Base-by-base conservation (phyloP, 768 basidiomycete species). In the Lyophyllum decastes region DNA sequence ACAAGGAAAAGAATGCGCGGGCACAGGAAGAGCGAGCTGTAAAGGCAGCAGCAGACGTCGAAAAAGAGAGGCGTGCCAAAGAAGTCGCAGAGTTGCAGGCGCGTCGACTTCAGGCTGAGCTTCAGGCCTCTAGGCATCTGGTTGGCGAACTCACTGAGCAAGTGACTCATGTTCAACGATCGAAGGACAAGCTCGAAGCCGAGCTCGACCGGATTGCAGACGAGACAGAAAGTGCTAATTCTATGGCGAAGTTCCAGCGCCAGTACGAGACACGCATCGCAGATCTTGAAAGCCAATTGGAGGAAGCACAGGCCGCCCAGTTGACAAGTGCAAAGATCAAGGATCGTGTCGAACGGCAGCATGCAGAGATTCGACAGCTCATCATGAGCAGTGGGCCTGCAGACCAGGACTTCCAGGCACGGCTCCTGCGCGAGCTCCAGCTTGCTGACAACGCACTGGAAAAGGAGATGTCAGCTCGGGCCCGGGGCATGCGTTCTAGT, bases 321-420 rank as follows among this genome's bases (percentile, higher is more conserved):
- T 65, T 73, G 2, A 82, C 80, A 25, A 80, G 81, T 2, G 70
- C 79, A 2, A 80, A 78, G 61, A 85, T 89, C 62, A 82, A 79
- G 62, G 83, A 84, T 35, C 83, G 80, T 46, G 80, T 90, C 27
- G 84, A 85, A 62, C 80, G 79, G 16, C 88, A 90, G 53, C 88
- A 89, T 65, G 80, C 81, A n/a, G 89, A 91, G 59, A 81, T 91
- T 41, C 83, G 88, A 4, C 76, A 82, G n/a, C 75, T 90, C 21
- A 82, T 90, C 54, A 76, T 82, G 73, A 76, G 76, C 45, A 81
- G 78, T 49, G 78, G 78, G 11, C 81, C 86, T 10, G 77, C 79
- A 34, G 89, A 89, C 58, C 80, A 81, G 35, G 73, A 78, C 4
- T 86, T 90, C 77, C 84, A 87, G 49, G 74, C 79, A 21, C 80